A percentile compares a stretch with the other conserved stretches of the same genome.
phyloP scores from a whole-genome alignment of 2,329 filamentous ascomycete genomes.

The Pleurostoma richardsiae region DNA sequence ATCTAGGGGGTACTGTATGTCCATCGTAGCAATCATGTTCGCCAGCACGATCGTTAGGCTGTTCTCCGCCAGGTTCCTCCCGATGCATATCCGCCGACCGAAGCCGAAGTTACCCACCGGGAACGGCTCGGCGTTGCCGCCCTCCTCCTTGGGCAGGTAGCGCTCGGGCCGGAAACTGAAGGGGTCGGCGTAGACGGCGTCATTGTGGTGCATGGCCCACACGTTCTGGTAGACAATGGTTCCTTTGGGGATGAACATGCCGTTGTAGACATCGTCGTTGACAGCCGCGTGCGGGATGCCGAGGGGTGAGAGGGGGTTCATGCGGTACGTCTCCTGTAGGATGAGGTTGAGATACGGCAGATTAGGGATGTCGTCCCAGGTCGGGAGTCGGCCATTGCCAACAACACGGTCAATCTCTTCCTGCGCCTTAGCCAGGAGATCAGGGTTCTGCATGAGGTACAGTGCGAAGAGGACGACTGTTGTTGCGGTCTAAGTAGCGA shows the following conservation, averaged over 20 bases:
- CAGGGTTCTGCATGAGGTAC: constrained; percentile 32
- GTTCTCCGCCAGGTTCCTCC: constrained; percentile 41
- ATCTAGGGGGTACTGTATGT: constrained; percentile 16
- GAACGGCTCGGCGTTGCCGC: constrained; percentile 20
- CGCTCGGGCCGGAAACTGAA: constrained; percentile 23
- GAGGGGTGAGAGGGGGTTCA: constrained; percentile 24
- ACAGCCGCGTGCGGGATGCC: constrained; percentile 32
- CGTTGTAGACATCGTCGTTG: constrained; percentile 33
- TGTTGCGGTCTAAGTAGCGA: no score
- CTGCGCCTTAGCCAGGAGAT: constrained; percentile 26
- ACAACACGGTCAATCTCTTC: constrained; percentile 28
- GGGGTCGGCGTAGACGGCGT: constrained; percentile 20
- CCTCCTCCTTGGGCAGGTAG: constrained; percentile 11
- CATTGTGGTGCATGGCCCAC: constrained; percentile 32
- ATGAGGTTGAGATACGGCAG: constrained; percentile 19
- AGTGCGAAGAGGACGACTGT: constrained; percentile 28
- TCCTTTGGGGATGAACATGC: constrained; percentile 37
- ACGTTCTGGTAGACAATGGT: constrained; percentile 34
- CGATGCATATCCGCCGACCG: constrained; percentile 38
- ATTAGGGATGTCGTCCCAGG: constrained; percentile 11
- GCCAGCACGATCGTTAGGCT: constrained; percentile 34
- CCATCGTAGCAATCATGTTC: constrained; percentile 21
- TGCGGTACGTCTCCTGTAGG: constrained; percentile 34
- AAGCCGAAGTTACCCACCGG: constrained; percentile 31
- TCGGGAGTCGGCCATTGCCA: constrained; percentile 23